Conservation (phyloP, 1,284 basidiomycete genomes). For the Exobasidium rhododendri region DNA sequence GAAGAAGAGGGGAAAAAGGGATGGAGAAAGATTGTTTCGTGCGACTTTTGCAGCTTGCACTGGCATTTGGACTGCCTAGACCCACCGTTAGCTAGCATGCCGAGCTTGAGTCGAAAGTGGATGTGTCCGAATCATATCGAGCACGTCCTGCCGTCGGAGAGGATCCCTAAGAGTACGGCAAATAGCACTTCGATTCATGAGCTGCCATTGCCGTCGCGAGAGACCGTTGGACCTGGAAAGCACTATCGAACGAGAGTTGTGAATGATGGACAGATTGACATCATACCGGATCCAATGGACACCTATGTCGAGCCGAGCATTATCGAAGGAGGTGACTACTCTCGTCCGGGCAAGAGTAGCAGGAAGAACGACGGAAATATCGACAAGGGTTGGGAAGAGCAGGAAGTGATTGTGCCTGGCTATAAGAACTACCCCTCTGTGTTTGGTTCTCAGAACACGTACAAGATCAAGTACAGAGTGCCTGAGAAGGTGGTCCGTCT, state of each 20-base stretch:
- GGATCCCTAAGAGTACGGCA: constrained; percentile 28
- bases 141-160: constrained; percentile 61
- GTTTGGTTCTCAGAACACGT: not conserved
- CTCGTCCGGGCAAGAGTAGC: not conserved
- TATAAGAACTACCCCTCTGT: not conserved
- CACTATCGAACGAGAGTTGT: constrained; percentile 63
- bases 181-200: constrained; percentile 17
- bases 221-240: constrained; percentile 64
- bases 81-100: constrained; percentile 82
- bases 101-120: constrained; percentile 85
- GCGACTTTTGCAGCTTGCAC: constrained; percentile 89
- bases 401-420: constrained; percentile 2
- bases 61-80: constrained; percentile 97
- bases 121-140: constrained; percentile 97
- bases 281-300: constrained; percentile 64
- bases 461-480: constrained; percentile 57
- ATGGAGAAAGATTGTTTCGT: constrained; percentile 71
- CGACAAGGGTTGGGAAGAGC: constrained; percentile 7
- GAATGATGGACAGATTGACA: constrained; percentile 90
- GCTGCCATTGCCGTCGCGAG: constrained; percentile 26
- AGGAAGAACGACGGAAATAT: not conserved
- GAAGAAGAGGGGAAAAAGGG: constrained; percentile 12
- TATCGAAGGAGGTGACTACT: not conserved
- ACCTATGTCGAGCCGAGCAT: constrained; percentile 20
- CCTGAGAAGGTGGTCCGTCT: constrained; percentile 86